Evolutionary conservation across 345 rosid genomes (phyloP).

Genomic region (Salix dunnii): DNA sequence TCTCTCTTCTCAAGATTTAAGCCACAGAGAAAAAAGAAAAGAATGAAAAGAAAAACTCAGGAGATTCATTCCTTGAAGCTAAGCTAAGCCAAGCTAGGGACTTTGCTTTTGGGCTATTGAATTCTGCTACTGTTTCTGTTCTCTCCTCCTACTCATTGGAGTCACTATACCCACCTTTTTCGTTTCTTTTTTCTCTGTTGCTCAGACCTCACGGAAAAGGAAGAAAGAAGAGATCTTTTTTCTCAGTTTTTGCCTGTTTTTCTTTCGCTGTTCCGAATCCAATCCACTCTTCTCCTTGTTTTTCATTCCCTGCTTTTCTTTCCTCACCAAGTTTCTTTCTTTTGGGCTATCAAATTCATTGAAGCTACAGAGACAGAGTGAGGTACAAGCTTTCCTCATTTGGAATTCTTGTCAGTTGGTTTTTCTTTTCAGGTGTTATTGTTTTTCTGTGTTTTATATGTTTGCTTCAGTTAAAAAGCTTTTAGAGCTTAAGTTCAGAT

Average conservation of each 20-base stretch:
- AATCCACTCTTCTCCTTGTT: constrained; percentile 5
- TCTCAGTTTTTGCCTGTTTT: constrained; percentile 12
- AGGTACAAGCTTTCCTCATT: constrained; percentile 19
- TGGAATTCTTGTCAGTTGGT: constrained; percentile 3
- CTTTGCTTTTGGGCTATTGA: constrained; percentile 11
- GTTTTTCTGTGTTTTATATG: neutral
- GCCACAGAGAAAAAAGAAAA: neutral
- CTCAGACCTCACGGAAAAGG: constrained; percentile 22
- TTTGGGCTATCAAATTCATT: constrained; percentile 14
- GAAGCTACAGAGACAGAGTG: constrained; percentile 11
- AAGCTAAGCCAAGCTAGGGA: constrained; percentile 15
- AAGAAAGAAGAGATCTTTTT: constrained; percentile 26
- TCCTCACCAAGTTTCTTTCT: neutral
- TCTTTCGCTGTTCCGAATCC: neutral
- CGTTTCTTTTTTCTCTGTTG: constrained; percentile 10
- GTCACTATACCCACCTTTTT: neutral
- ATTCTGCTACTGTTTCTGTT: neutral
- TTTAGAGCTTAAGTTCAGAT: constrained; percentile 25
- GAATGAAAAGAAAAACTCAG: neutral
- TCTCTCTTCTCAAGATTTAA: constrained; percentile 2
- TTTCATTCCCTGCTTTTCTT: constrained; percentile 8
- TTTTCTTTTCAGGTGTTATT: constrained; percentile 14
- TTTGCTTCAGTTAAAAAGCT: constrained; percentile 10
- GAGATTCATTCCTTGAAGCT: constrained; percentile 39
- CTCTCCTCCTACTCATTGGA: neutral